These are phyloP conservation scores for Pseudogymnoascus sp. DNA, from an alignment of 2,329 filamentous ascomycete genomes.

Conservation along the genomic window DNA sequence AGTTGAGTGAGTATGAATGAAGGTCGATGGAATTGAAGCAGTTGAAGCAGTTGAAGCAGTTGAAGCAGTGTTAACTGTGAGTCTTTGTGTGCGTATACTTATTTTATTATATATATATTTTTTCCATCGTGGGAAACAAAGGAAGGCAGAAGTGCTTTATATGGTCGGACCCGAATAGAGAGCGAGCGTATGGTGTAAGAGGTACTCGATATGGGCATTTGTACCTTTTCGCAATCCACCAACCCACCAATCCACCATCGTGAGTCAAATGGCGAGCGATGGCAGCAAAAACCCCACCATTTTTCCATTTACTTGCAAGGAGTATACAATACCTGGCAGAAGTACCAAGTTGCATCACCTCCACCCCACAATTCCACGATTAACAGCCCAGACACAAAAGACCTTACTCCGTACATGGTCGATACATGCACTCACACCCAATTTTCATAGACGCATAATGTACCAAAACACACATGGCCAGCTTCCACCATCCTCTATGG, in stretches of 20 bases:
- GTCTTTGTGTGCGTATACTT: neutral
- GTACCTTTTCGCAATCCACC: too few relatives aligned
- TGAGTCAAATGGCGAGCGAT: neutral
- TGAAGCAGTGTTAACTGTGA: neutral
- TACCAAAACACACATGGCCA: neutral
- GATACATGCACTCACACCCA: neutral
- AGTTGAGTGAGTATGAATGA: neutral
- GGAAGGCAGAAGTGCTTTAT: neutral
- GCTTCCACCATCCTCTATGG: neutral
- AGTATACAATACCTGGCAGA: too few relatives aligned
- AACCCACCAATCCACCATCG: neutral
- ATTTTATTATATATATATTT: neutral
- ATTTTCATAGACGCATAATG: neutral
- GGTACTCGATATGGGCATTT: neutral
- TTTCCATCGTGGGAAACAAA: neutral
- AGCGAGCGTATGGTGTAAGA: neutral
- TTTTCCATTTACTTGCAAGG: too few relatives aligned
- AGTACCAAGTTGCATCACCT: neutral
- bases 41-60: too few relatives aligned
- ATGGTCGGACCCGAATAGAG: too few relatives aligned
- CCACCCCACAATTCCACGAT: neutral
- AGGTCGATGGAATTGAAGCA: too few relatives aligned
- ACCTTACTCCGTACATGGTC: neutral
- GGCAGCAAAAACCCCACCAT: neutral
- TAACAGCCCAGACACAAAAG: neutral